A percentile compares a stretch with the other conserved stretches of the same genome.
These are phyloP conservation scores for Coemansia sp. DNA, from an alignment of 371 early-diverging fungal species.

Conservation along the genomic window DNA sequence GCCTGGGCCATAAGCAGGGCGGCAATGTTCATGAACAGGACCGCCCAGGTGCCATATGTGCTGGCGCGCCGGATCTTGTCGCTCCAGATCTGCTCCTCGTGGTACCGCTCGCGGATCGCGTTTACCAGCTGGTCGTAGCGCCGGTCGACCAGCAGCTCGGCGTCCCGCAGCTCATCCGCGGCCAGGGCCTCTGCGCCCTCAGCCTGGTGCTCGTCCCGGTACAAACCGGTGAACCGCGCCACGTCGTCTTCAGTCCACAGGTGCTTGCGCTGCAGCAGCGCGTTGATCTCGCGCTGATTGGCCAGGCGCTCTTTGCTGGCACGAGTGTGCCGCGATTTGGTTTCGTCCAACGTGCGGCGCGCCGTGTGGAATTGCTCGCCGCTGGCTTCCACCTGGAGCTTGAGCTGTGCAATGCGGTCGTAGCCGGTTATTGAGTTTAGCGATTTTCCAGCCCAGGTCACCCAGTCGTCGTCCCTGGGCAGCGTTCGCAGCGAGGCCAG, in stretches of 20 bases:
- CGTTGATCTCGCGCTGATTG: constrained; percentile 86
- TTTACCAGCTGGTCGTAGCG: constrained; percentile 65
- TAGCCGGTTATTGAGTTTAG: constrained; percentile 86
- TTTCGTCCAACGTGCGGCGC: constrained; percentile 59
- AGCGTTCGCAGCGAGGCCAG: constrained; percentile 8
- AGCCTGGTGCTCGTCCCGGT: constrained; percentile 75
- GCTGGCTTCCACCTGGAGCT: constrained; percentile 66
- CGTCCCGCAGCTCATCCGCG: constrained; percentile 60
- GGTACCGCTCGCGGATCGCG: constrained; percentile 77
- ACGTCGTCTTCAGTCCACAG: constrained; percentile 85
- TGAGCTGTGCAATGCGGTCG: constrained; percentile 70
- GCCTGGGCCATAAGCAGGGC: constrained; percentile 75
- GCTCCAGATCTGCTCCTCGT: constrained; percentile 94
- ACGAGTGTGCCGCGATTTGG: constrained; percentile 69
- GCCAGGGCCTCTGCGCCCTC: constrained; percentile 66
- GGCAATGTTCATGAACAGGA: constrained; percentile 70
- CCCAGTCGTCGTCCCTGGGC: constrained; percentile 42
- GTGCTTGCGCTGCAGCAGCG: constrained; percentile 84
- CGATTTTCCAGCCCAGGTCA: constrained; percentile 52
- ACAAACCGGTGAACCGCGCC: constrained; percentile 80
- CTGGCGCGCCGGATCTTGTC: constrained; percentile 91
- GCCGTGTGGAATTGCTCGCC: constrained; percentile 63
- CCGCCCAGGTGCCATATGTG: constrained; percentile 83
- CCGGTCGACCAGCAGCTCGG: constrained; percentile 69
- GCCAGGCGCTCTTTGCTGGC: constrained; percentile 68